Evolutionary conservation across 768 basidiomycete species (phyloP), one percentile per base, ranked within the genome.

Genomic region (Clitopilus hobsonii): DNA sequence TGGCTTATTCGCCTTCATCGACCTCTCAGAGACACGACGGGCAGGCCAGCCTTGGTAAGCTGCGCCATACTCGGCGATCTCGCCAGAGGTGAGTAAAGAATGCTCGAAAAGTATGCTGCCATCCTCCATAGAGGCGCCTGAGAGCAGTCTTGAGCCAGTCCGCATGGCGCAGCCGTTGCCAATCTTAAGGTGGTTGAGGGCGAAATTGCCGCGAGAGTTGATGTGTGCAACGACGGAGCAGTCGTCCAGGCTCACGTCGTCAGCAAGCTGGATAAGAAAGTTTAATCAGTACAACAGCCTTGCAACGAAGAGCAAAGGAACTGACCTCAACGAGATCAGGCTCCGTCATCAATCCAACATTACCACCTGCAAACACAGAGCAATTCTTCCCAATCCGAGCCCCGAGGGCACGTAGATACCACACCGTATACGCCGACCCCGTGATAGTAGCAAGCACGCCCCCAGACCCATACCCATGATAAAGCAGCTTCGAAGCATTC

Each of bases 101-200:
- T 79, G 78, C 61, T 79, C 78, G 59, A 67, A 71, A 6, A 79
- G 74, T 73, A 78, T 75, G 58, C 73, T 75, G 61, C 67, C 67
- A 55, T 74, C 71, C 62, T 79, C 78, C 78, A 79, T 79, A 10
- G 76, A 75, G 10, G 78, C 78, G 6, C 78, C 78, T 6, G 77
- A 77, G 24, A 79, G 70, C 5, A 79, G 65, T 22, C 78, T 69
- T 7, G 76, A 77, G 27, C 78, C 78, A 6, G 74, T 66, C 20
- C 78, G 73, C 68, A 79, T 63, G 0, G 78, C 75, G 55, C 71
- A 74, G 30, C 73, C 73, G 56, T 71, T 64, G 1, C 67, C 75
- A 47, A 79, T 74, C 51, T 70, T 72, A 26, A 78, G 65, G 10
- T 61, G 61, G 62, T 78, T 77, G 41, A 77, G 63, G 16, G 75